phyloP scores from a whole-genome alignment of 129 eudicot species.

The Centaurea solstitialis region DNA sequence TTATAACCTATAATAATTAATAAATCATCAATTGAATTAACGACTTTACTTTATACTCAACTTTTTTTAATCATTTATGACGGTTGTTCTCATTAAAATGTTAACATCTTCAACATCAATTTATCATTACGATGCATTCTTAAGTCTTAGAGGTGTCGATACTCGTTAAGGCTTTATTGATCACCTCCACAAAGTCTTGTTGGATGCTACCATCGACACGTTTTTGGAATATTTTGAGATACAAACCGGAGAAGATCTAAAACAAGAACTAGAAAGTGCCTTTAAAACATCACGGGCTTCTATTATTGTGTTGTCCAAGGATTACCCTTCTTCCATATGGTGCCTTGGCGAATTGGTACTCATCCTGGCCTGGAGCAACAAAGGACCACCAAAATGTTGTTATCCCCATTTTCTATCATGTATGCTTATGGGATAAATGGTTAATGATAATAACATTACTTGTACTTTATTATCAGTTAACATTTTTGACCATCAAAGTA shows the following conservation, averaged over 20 bases:
- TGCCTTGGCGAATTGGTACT: slow-evolving; percentile 4
- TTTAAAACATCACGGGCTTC: background rate
- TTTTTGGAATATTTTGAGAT: slow-evolving; percentile 6
- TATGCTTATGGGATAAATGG: background rate
- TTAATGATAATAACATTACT: too few species aligned
- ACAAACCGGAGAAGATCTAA: slow-evolving; percentile 12
- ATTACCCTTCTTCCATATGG: background rate
- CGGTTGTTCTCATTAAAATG: background rate
- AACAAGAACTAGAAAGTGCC: background rate
- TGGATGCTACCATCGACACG: background rate
- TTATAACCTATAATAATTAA: background rate
- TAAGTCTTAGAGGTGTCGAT: slow-evolving; percentile 14
- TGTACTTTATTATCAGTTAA: too few species aligned
- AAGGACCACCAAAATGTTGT: background rate
- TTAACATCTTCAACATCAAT: background rate
- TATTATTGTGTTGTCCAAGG: background rate
- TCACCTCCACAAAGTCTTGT: background rate
- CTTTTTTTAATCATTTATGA: background rate
- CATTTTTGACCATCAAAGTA: too few species aligned
- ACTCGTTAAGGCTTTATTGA: background rate
- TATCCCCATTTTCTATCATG: background rate
- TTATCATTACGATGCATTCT: background rate
- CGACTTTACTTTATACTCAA: background rate
- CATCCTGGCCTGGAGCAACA: slow-evolving; percentile 3
- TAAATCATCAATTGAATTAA: background rate